Evolutionary conservation across 192 early-diverging fungal genomes (phyloP).

Genomic region (Jimgerdemannia flammicorona): DNA sequence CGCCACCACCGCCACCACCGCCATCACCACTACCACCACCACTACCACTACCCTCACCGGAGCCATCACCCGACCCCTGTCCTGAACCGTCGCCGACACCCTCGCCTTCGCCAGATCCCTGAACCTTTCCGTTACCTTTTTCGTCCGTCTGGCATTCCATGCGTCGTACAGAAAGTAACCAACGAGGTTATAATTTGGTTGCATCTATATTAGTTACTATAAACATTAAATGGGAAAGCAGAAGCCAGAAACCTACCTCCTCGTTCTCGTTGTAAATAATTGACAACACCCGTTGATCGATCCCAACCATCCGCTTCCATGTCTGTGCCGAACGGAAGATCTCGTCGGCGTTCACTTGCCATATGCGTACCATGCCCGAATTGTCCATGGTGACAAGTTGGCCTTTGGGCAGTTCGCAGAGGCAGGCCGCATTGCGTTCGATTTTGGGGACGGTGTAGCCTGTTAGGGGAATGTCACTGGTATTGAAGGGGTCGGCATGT

Average conservation of each 20-base stretch:
- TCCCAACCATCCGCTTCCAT: conserved; percentile 60
- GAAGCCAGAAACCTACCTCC: conserved; percentile 12
- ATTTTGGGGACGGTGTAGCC: conserved; percentile 37
- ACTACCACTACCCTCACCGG: conserved; percentile 30
- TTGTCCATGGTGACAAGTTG: conserved; percentile 57
- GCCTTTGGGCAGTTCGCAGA: conserved; percentile 51
- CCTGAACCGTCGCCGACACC: conserved; percentile 23
- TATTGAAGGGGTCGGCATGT: not conserved
- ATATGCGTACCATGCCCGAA: conserved; percentile 49
- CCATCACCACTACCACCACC: conserved; percentile 40
- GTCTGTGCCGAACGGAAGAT: conserved; percentile 48
- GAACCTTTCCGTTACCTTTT: conserved; percentile 6
- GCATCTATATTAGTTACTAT: conserved; percentile 2
- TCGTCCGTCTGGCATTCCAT: not conserved
- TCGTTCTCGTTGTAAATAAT: conserved; percentile 52
- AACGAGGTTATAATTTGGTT: not conserved
- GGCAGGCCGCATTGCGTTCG: conserved; percentile 41
- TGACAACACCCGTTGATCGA: conserved; percentile 46
- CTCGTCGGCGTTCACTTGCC: conserved; percentile 53
- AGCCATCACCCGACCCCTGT: conserved; percentile 25
- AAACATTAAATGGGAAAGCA: not conserved
- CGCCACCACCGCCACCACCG: conserved; percentile 38
- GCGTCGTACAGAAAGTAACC: not conserved
- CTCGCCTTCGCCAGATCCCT: conserved; percentile 19
- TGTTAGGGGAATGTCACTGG: conserved; percentile 23